Evolutionary conservation across 805 yeast genomes (phyloP), one percentile per base, ranked within the genome.

Genomic region (Metschnikowia similis): DNA sequence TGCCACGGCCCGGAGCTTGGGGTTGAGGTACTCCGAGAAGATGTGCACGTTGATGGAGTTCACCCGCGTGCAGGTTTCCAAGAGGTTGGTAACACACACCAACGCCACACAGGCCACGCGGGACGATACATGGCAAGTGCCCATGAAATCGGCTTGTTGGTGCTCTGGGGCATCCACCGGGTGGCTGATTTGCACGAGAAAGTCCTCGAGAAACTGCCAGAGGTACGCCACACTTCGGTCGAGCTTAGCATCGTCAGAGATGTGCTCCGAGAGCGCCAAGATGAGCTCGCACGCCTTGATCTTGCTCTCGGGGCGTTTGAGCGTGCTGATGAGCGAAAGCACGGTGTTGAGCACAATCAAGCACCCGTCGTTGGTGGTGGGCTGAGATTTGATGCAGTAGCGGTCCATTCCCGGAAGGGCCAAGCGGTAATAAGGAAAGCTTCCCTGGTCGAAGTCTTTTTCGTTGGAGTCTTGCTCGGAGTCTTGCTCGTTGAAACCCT

Each of bases 171-270:
- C 21, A 2, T 39, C 47, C 17, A 14, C 21, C 14, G 40, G 45
- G 3, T 40, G 36, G 6, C 47, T 38, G 2, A 40, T 43, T 5
- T 41, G 44, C 17, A 42, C 53, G 3, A 65, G 57, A 42, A 59
- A 69, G 41, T 89, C 96, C 46, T 87, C 89, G 11, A 91, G 64
- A 47, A 89, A 71, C n/a, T 81, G 70, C 21, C 88, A 77, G 26
- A 94, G 64, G 61, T 85, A 89, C 0, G 99, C 98, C 26, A 94
- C 65, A 31, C 89, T 82, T 41, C 97, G 69, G 64, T 94, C 97
- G 36, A 94, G 70, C 62, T 90, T 92, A 13, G 83, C 84, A 49
- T 87, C 96, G 62, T 94, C 98, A 26, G 81, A 79, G 1, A 89
- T 72, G 50, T 81, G 79, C 59, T 88, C 96, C 1, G 92, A 81